Evolutionary conservation across 768 basidiomycete genomes (phyloP), one percentile per base, ranked within the genome.

Genomic region (Collybia sordida): DNA sequence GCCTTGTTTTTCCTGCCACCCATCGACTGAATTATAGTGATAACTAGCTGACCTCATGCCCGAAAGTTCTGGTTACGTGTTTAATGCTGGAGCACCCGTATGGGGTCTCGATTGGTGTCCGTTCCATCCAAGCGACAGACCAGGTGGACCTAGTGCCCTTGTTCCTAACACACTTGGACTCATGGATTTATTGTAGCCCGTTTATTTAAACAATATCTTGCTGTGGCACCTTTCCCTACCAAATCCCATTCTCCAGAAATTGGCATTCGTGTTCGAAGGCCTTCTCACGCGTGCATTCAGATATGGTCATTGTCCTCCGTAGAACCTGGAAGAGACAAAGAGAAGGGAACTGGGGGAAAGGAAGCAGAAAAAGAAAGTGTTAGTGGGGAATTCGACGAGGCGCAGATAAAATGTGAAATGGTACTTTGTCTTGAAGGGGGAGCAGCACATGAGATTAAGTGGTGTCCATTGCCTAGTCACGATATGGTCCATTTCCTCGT

Each of bases 101-200:
- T 92, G 89, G 85, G 91, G 85, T 2, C 61, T 96, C 28, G 93
- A 95, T 56, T 98, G 95, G 95, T 94, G 93, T 64, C 96, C 97
- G 3, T 82, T 86, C 19, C 78, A 87, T 52, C 66, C 73, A 18
- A 70, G 76, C 28, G 83, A 85, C 42, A 75, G 82, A 34, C 54
- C 69, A 42, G 62, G 89, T 89, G 58, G 14, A 57, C 75, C 61
- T 6, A 2, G 19, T n/a, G 25, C 25, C 1, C 44, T 42, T 39
- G 12, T 11, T 31, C 35, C n/a, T 39, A 31, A 46, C 7, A 12
- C 11, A 11, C 34, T 25, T 18, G 6, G 11, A 45, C 44, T 31
- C 36, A 57, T 46, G 27, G 37, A 45, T 42, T 24, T 31, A 18
- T 21, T 25, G 28, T 50, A 90, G 87, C 67, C 35, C 75, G 79